Evolutionary conservation across 139 green algal species (phyloP).

Genomic region (Mychonastes homosphaera): DNA sequence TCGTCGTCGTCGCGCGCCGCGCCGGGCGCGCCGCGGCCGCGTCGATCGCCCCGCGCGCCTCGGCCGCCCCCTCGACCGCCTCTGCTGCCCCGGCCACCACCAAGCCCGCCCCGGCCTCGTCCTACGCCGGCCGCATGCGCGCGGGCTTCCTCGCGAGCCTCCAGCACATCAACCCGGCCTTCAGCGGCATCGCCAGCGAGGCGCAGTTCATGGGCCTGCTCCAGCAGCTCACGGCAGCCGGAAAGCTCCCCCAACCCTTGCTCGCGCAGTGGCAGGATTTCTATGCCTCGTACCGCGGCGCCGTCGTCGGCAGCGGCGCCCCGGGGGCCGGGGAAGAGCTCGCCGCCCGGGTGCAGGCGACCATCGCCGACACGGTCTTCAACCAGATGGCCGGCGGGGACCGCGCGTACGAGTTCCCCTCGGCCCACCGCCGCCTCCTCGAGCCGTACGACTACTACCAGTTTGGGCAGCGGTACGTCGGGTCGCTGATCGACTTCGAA

Average conservation of each 20-base stretch:
- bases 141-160: background rate
- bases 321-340: slow-evolving; percentile 41
- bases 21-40: background rate
- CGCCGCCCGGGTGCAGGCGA: slow-evolving; percentile 50
- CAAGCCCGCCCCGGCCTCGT: background rate
- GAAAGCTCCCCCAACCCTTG: slow-evolving; percentile 39
- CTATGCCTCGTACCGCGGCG: slow-evolving; percentile 75
- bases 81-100: slow-evolving; percentile 3
- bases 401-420: slow-evolving; percentile 86
- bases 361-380: slow-evolving; percentile 44
- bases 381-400: slow-evolving; percentile 52
- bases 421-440: slow-evolving; percentile 71
- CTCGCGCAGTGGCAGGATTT: slow-evolving; percentile 63
- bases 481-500: slow-evolving; percentile 80
- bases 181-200: slow-evolving; percentile 10
- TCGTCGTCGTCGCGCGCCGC: background rate
- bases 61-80: background rate
- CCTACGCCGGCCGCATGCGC: background rate
- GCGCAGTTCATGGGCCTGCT: slow-evolving; percentile 55
- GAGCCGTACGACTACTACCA: slow-evolving; percentile 90
- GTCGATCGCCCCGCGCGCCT: background rate
- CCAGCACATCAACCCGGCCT: background rate
- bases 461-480: slow-evolving; percentile 90
- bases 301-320: slow-evolving; percentile 44
- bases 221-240: slow-evolving; percentile 27